Evolutionary conservation across 148 eudicot species (phyloP).

Genomic region (Oxyria digyna): DNA sequence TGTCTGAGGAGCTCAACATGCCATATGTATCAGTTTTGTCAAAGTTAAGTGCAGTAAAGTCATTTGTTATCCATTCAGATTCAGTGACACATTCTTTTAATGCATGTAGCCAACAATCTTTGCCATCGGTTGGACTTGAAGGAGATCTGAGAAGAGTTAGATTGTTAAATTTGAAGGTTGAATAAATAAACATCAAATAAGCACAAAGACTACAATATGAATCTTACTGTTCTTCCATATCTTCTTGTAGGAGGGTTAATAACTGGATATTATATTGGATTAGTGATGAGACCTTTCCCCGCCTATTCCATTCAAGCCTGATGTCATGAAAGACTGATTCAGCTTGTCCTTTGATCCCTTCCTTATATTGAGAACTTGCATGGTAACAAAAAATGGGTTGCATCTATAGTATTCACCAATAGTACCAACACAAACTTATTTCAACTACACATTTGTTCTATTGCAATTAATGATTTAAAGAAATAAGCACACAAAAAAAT

Average conservation of each 20-base stretch:
- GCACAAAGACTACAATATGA: neutral
- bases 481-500: no score
- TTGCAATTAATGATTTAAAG: no score
- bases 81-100: conserved; percentile 34
- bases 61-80: conserved; percentile 25
- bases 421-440: no score
- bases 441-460: no score
- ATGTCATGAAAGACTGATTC: conserved; percentile 52
- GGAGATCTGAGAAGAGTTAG: conserved; percentile 20
- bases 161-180: conserved; percentile 4
- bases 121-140: conserved; percentile 24
- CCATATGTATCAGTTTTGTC: conserved; percentile 47
- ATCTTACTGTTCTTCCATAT: conserved; percentile 37
- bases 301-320: conserved; percentile 35
- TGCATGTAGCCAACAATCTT: conserved; percentile 39
- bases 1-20: conserved; percentile 42
- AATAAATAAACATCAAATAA: neutral
- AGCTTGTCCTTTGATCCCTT: conserved; percentile 64
- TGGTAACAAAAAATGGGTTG: neutral
- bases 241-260: conserved; percentile 36
- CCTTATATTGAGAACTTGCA: conserved; percentile 49
- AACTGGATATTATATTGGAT: conserved; percentile 50
- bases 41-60: conserved; percentile 31
- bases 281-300: conserved; percentile 44
- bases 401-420: no score